Percentiles rank a stretch among this genome's conserved stretches.
Evolutionary conservation across 1,284 basidiomycete species (phyloP).

Genomic region (Austroboletus novae-zelandiae): DNA sequence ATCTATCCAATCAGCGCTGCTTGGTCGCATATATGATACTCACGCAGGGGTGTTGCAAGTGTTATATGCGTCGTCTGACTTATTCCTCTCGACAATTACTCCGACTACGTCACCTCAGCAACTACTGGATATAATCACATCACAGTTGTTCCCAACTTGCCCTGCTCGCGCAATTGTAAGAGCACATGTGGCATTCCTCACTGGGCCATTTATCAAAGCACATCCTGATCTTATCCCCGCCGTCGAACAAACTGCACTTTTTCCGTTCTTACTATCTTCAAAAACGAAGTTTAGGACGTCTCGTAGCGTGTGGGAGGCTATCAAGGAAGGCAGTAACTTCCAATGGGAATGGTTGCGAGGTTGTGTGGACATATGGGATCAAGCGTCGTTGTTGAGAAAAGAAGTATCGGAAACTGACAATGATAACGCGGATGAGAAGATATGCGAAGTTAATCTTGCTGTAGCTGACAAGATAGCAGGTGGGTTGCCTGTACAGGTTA

Average conservation of each 20-base stretch:
- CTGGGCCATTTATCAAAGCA: slow-evolving; percentile 42
- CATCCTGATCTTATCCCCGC: slow-evolving; percentile 38
- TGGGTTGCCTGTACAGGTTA: slow-evolving; percentile 35
- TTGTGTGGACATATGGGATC: slow-evolving; percentile 43
- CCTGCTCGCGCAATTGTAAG: slow-evolving; percentile 53
- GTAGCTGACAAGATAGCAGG: slow-evolving; percentile 63
- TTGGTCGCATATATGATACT: slow-evolving; percentile 67
- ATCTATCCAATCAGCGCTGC: slow-evolving; percentile 50
- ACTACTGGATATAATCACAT: slow-evolving; percentile 52
- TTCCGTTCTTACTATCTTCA: slow-evolving; percentile 72
- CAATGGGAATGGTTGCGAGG: slow-evolving; percentile 38
- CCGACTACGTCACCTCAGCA: slow-evolving; percentile 31
- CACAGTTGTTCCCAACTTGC: slow-evolving; percentile 41
- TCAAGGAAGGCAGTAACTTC: slow-evolving; percentile 33
- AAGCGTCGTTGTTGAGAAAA: slow-evolving; percentile 19
- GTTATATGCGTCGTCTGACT: slow-evolving; percentile 54
- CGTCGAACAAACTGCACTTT: slow-evolving; percentile 61
- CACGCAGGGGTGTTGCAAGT: slow-evolving; percentile 59
- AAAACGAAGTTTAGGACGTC: slow-evolving; percentile 66
- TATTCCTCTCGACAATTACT: slow-evolving; percentile 42
- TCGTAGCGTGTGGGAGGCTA: slow-evolving; percentile 61
- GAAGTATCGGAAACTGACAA: slow-evolving; percentile 29
- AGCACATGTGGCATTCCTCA: slow-evolving; percentile 64
- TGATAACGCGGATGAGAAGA: slow-evolving; percentile 42
- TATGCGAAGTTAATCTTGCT: slow-evolving; percentile 50